Evolutionary conservation across 768 basidiomycete species (phyloP), one percentile per base, ranked within the genome.

Genomic region (Neoboletus subvelutipes): DNA sequence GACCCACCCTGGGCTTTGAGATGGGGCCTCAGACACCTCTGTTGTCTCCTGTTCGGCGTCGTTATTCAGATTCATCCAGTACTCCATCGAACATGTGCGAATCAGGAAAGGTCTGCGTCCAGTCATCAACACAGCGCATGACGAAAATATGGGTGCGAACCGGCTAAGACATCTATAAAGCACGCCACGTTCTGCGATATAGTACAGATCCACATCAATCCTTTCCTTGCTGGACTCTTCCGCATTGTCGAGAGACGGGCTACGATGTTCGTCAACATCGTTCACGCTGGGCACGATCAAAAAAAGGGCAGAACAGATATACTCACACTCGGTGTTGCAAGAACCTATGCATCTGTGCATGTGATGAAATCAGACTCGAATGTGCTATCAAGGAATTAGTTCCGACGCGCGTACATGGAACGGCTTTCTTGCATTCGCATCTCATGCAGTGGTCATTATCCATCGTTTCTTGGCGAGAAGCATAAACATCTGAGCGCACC

Each of bases 211-310:
- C 28, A 59, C 50, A 3, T 20, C 26, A 11, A 4, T 20, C 43
- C 33, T 22, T 37, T 34, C 43, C 12, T 20, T 22, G 34, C 28
- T 43, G 31, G 36, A 43, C 33, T 39, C 51, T 4, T 59, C 60
- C 34, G 56, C n/a, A n/a, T n/a, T 37, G 22, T 52, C 50, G 7
- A 56, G 17, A 39, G 52, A 65, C 2, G 54, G 55, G 11, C 64
- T 64, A 34, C 4, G 5, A 4, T 29, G 52, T n/a, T 4, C 17
- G n/a, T 49, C 39, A 58, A 5, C 45, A 26, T 58, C 42, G 11
- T 24, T 40, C 29, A 22, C 18, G 5, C 15, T 17, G 4, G 31
- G 12, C 15, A 17, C 13, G 10, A 31, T 57, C 45, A 20, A 10
- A 9, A 15, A 13, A 37, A 26, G 3, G 10, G 18, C 6, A 4